A percentile compares a stretch with the other conserved stretches of the same genome.
These are phyloP conservation scores for Cadophora sp. DNA, from an alignment of 2,329 filamentous ascomycete genomes.

Conservation along the genomic window DNA sequence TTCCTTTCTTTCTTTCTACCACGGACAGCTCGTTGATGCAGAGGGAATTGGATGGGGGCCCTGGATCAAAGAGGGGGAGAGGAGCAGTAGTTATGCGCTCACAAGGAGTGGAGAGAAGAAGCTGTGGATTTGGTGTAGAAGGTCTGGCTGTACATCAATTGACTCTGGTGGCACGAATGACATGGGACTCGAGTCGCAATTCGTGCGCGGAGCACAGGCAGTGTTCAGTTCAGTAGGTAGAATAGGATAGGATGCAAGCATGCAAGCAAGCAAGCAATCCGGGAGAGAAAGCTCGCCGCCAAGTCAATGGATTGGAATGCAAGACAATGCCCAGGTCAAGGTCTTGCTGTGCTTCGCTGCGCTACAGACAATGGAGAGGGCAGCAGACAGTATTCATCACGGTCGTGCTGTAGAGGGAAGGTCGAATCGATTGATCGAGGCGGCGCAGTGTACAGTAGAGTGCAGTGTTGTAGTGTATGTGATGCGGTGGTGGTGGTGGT, in stretches of 20 bases:
- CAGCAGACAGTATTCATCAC: conserved; percentile 23
- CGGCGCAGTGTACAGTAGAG: background rate
- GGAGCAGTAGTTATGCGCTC: conserved; percentile 2
- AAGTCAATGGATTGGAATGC: conserved; percentile 16
- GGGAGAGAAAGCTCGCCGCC: conserved; percentile 6
- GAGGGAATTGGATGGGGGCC: background rate
- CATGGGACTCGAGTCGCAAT: conserved; percentile 28
- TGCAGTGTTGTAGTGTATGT: background rate
- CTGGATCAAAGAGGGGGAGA: background rate
- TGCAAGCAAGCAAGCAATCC: background rate
- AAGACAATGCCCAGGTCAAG: background rate
- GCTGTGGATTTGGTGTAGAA: background rate
- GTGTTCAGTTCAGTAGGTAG: too few species aligned
- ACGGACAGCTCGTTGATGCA: conserved; percentile 7
- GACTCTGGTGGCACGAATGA: conserved; percentile 20
- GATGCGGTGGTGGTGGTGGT: background rate
- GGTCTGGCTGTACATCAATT: conserved; percentile 25
- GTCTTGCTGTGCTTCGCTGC: conserved; percentile 24
- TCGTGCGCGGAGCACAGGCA: conserved; percentile 21
- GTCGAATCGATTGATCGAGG: background rate
- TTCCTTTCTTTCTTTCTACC: conserved; percentile 7
- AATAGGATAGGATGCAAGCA: conserved; percentile 21
- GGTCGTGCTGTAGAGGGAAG: conserved; percentile 5
- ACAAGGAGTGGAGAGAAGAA: background rate
- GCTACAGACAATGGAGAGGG: conserved; percentile 26